Evolutionary conservation across 441 rosid genomes (phyloP), one percentile per base, ranked within the genome.

Genomic region (Populus trichocarpa): DNA sequence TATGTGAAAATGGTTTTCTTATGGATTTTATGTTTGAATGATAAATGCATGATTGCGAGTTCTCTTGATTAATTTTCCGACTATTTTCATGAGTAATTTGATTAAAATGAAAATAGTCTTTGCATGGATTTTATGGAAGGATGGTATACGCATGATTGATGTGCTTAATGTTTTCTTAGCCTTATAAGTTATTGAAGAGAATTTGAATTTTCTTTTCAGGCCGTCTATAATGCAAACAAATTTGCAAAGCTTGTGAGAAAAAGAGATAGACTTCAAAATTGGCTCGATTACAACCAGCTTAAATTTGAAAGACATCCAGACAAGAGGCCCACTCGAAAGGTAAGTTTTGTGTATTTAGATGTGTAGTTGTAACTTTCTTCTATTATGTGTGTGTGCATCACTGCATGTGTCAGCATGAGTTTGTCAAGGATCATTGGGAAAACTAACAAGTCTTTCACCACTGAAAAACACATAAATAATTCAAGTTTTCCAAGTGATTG

Each of bases 261-360:
- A 88, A 88, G 98, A 82, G 89, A 88, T 33, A 90, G 91, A 86
- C 89, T 94, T 36, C 97, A 82, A 85, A 91, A 89, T 78, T 93
- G 98, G 99, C 88, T 90, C 72, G 99, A 94, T 83, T 94, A 92
- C 78, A 85, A 94, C 83, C 92, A 89, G 81, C 89, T 94, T 59
- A 93, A 93, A 85, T 87, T 83, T 83, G 96, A 94, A 85, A 90
- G 98, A 76, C 87, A 91, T 77, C 91, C 92, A 18, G 97, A 89
- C 2, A 94, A 92, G 84, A 88, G 83, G 81, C 99, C 97, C 26
- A 90, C 92, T 68, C 86, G 83, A 85, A 94, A 85, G 91, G 99
- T 93, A 74, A 80, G 66, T 67, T 76, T 70, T 84, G 42, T 70
- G 12, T 64, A 75, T 78, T 64, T 22, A 20, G 59, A 64, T 68